Base-by-base conservation (phyloP, 352 stramenopile genomes). In the Phytophthora niederhauseri region DNA sequence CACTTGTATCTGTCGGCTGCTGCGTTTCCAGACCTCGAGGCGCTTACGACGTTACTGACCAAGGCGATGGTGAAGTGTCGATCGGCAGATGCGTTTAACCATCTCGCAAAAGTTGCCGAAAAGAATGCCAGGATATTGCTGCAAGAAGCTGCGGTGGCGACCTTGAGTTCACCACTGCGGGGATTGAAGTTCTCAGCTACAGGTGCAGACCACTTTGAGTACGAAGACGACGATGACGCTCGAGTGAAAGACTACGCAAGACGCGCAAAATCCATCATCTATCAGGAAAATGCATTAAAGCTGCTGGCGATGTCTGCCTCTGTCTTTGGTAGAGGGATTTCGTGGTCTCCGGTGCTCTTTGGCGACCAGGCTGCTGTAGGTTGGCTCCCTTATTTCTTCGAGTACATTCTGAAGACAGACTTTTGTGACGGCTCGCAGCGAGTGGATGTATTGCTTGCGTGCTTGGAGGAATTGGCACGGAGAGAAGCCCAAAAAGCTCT, bases 11-110 rank as follows among this genome's bases (percentile, higher is more conserved):
- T 83, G 22, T 62, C 69, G 4, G 45, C 55, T 15, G 63, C 64
- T n/a, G 52, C 57, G 20, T 70, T 78, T 46, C 76, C 76, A 15
- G 76, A 83, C 54, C 65, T 83, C 8, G 71, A 76, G 45, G 67
- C 55, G 48, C 61, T 83, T 24, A 77, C 76, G 0, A n/a, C 63
- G 15, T 64, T 64, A 50, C 11, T 88, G 26, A 64, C 62, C 8
- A 78, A 88, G 24, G 72, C 80, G 17, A 69, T 81, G 17, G 45
- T 85, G 14, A 73, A 77, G 22, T 83, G 80, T 62, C 68, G 60
- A n/a, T 81, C 68, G 2, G 30, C 53, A n/a, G 60, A 72, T 17
- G 59, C 76, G 2, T 77, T 78, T 38, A 48, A 73, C 5, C 56
- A 74, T 28, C 45, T 88, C 5, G 17, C 61, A 12, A 75, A 75